These are phyloP conservation scores for Nannizziopsis barbatae DNA, from an alignment of 2,329 filamentous ascomycete species.

Conservation along the genomic window DNA sequence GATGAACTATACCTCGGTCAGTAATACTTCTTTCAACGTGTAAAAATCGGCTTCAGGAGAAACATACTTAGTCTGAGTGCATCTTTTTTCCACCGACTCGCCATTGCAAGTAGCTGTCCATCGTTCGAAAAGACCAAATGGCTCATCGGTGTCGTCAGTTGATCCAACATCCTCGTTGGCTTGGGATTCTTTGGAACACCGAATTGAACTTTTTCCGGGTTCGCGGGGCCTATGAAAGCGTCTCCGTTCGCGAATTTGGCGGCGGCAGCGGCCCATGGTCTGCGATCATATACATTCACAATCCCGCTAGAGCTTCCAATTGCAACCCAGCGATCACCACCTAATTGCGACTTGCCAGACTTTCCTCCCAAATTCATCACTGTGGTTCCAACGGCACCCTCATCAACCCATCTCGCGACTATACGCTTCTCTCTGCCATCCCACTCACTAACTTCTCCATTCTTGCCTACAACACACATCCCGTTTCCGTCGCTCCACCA, in stretches of 20 bases:
- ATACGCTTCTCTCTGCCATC: slow-evolving; percentile 57
- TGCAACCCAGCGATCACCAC: slow-evolving; percentile 78
- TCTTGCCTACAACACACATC: slow-evolving; percentile 70
- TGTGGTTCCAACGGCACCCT: slow-evolving; percentile 77
- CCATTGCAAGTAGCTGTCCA: slow-evolving; percentile 79
- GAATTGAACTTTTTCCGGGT: slow-evolving; percentile 23
- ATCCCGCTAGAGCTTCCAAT: slow-evolving; percentile 79
- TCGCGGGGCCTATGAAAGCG: slow-evolving; percentile 19
- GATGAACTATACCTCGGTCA: slow-evolving; percentile 49
- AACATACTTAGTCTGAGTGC: slow-evolving; percentile 56
- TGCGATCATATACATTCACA: slow-evolving; percentile 84
- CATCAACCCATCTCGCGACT: slow-evolving; percentile 75
- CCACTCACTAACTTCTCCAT: slow-evolving; percentile 86
- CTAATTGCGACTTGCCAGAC: slow-evolving; percentile 36
- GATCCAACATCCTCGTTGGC: slow-evolving; percentile 64
- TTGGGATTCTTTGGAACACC: slow-evolving; percentile 56
- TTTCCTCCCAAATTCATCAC: slow-evolving; percentile 61
- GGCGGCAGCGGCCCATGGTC: slow-evolving; percentile 44
- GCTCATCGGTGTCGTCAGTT: slow-evolving; percentile 77
- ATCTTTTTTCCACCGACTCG: slow-evolving; percentile 76
- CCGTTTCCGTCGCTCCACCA: slow-evolving; percentile 86
- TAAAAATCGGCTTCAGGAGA: neutral
- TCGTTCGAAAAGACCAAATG: slow-evolving; percentile 73
- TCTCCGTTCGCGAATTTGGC: slow-evolving; percentile 21
- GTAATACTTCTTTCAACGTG: slow-evolving; percentile 12